Evolutionary conservation across 768 basidiomycete species (phyloP).

Genomic region (Omphalotus guepiniiformis): DNA sequence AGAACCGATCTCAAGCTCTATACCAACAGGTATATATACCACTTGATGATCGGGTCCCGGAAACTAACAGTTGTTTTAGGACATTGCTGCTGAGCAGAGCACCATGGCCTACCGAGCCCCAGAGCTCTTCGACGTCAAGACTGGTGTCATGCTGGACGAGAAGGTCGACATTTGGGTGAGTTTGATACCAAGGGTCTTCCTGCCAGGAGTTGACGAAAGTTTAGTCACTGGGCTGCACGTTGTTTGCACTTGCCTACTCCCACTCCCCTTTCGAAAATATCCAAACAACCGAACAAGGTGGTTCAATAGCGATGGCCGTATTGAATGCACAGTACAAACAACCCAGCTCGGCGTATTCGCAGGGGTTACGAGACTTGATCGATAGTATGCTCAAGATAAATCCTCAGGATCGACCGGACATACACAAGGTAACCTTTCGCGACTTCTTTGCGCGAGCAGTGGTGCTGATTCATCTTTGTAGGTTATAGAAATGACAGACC

Average conservation of each 20-base stretch:
- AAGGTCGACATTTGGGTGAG: conserved; percentile 94
- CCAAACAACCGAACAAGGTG: conserved; percentile 90
- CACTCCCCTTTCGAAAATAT: conserved; percentile 95
- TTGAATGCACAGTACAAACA: conserved; percentile 91
- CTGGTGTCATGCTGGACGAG: conserved; percentile 80
- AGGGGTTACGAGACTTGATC: conserved; percentile 78
- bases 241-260: conserved; percentile 92
- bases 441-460: neutral
- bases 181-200: neutral
- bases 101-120: conserved; percentile 99
- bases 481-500: conserved; percentile 69
- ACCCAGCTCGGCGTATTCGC: conserved; percentile 80
- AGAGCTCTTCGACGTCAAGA: conserved; percentile 97
- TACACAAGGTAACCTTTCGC: conserved; percentile 59
- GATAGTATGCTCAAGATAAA: conserved; percentile 82
- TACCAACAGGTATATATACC: conserved; percentile 66
- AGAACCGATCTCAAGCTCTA: conserved; percentile 82
- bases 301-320: conserved; percentile 97
- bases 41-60: neutral
- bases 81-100: conserved; percentile 95
- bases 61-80: conserved; percentile 37
- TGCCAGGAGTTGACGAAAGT: neutral
- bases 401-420: conserved; percentile 78
- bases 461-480: conserved; percentile 21
- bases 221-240: conserved; percentile 92